phyloP scores from a whole-genome alignment of 2,329 filamentous ascomycete species.

The Exophiala oligosperma region DNA sequence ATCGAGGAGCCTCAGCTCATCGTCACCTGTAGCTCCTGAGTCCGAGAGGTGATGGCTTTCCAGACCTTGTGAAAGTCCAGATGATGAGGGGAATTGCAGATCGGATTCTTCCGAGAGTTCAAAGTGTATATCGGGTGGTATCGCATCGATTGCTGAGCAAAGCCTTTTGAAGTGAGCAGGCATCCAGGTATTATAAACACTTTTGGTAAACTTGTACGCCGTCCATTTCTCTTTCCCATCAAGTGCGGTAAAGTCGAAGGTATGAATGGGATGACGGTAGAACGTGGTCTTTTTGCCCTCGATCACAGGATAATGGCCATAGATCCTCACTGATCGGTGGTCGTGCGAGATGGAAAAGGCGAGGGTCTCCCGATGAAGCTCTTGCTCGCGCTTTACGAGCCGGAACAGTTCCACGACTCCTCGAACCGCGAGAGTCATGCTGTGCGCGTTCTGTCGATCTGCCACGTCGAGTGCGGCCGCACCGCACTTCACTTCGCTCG shows the following conservation, averaged over 20 bases:
- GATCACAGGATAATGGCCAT: conserved; percentile 44
- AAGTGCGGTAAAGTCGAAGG: conserved; percentile 35
- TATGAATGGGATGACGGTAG: conserved; percentile 41
- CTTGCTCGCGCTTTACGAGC: too few relatives aligned
- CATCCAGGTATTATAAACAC: conserved; percentile 40
- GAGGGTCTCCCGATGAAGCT: too few relatives aligned
- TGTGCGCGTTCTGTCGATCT: too few relatives aligned
- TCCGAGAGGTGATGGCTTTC: conserved; percentile 12
- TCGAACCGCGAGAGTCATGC: too few relatives aligned
- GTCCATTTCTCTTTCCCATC: conserved; percentile 41
- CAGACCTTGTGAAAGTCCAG: conserved; percentile 11
- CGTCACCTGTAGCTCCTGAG: conserved; percentile 4
- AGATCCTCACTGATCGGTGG: conserved; percentile 42
- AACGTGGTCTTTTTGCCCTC: conserved; percentile 35
- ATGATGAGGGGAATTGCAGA: conserved; percentile 4
- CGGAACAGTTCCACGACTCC: too few relatives aligned
- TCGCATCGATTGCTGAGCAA: conserved; percentile 37
- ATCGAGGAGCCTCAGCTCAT: conserved; percentile 3
- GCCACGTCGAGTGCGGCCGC: too few relatives aligned
- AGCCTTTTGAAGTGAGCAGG: conserved; percentile 39
- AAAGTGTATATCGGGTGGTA: conserved; percentile 12
- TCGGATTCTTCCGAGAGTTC: conserved; percentile 10
- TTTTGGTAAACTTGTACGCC: conserved; percentile 39
- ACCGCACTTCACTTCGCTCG: too few relatives aligned
- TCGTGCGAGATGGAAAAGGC: too few relatives aligned